Percentiles rank a stretch among this genome's conserved stretches.
phyloP scores from a whole-genome alignment of 2,329 filamentous ascomycete species.

The Penicillium sp. region DNA sequence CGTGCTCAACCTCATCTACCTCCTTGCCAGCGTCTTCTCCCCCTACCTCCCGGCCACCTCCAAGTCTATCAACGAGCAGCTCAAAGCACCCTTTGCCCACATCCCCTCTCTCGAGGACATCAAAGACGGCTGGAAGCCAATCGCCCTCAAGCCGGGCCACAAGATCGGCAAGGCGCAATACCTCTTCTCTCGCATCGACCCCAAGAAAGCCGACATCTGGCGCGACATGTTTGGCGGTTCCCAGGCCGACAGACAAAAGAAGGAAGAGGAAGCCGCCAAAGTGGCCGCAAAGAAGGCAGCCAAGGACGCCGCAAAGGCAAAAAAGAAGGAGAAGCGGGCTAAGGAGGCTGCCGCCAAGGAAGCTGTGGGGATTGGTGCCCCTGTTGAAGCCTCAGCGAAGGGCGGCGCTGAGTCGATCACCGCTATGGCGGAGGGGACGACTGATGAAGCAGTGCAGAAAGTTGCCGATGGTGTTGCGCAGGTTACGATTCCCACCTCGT shows the following conservation, averaged over 20 bases:
- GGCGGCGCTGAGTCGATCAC: slow-evolving; percentile 36
- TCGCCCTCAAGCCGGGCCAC: slow-evolving; percentile 70
- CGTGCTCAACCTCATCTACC: slow-evolving; percentile 82
- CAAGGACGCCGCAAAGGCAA: slow-evolving; percentile 45
- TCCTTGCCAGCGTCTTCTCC: slow-evolving; percentile 76
- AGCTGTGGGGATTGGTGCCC: slow-evolving; percentile 28
- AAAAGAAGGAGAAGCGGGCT: slow-evolving; percentile 47
- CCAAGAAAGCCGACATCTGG: slow-evolving; percentile 84
- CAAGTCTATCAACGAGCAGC: slow-evolving; percentile 75
- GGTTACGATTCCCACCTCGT: slow-evolving; percentile 49
- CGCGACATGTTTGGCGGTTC: slow-evolving; percentile 73
- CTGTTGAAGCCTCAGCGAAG: slow-evolving; percentile 44
- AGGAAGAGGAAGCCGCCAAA: slow-evolving; percentile 61
- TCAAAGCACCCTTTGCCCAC: slow-evolving; percentile 62
- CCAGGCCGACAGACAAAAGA: slow-evolving; percentile 69
- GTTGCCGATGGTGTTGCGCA: slow-evolving; percentile 49
- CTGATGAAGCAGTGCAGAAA: slow-evolving; percentile 45
- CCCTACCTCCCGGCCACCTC: slow-evolving; percentile 87
- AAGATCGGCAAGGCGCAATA: slow-evolving; percentile 79
- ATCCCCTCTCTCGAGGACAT: slow-evolving; percentile 62
- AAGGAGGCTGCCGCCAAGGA: slow-evolving; percentile 41
- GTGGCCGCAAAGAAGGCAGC: slow-evolving; percentile 42
- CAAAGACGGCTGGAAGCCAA: slow-evolving; percentile 65
- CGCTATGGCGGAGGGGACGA: slow-evolving; percentile 28
- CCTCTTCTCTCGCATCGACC: slow-evolving; percentile 82